Evolutionary conservation across 257 asterid species (phyloP).

Genomic region (Scutellaria minor): DNA sequence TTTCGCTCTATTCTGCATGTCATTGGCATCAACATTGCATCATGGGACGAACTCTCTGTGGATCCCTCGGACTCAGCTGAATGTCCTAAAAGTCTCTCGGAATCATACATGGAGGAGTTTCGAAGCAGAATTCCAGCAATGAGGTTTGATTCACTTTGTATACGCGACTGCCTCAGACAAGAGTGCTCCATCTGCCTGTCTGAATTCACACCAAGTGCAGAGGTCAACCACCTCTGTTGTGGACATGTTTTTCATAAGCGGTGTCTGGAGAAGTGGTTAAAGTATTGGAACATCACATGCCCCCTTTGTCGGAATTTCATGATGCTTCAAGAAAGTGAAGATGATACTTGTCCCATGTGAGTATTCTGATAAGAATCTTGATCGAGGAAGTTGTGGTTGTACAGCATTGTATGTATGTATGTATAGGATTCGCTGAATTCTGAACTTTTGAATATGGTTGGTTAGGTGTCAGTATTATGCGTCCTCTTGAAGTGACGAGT

Average conservation of each 20-base stretch:
- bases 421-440: not conserved
- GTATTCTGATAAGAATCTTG: conserved; percentile 15
- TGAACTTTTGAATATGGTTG: not conserved
- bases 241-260: conserved; percentile 74
- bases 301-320: conserved; percentile 82
- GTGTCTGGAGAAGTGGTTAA: conserved; percentile 81
- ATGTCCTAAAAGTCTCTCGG: conserved; percentile 54
- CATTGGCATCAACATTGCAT: conserved; percentile 69
- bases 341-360: conserved; percentile 76
- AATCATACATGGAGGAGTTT: conserved; percentile 70
- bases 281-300: conserved; percentile 75
- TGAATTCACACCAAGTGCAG: conserved; percentile 60
- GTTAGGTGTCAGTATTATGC: conserved; percentile 52
- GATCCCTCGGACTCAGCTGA: conserved; percentile 50
- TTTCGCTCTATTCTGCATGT: conserved; percentile 66
- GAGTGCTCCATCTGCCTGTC: conserved; percentile 82
- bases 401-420: conserved; percentile 47
- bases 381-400: conserved; percentile 29
- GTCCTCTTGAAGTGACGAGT: conserved; percentile 84
- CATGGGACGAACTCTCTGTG: conserved; percentile 70
- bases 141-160: conserved; percentile 56
- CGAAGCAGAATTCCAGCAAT: conserved; percentile 63
- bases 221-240: conserved; percentile 70
- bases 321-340: conserved; percentile 64
- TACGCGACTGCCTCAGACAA: conserved; percentile 32